Percentiles rank a stretch among this genome's conserved stretches.
Evolutionary conservation across 176 grass and related monocot species (phyloP).

Genomic region (Eleusine indica): DNA sequence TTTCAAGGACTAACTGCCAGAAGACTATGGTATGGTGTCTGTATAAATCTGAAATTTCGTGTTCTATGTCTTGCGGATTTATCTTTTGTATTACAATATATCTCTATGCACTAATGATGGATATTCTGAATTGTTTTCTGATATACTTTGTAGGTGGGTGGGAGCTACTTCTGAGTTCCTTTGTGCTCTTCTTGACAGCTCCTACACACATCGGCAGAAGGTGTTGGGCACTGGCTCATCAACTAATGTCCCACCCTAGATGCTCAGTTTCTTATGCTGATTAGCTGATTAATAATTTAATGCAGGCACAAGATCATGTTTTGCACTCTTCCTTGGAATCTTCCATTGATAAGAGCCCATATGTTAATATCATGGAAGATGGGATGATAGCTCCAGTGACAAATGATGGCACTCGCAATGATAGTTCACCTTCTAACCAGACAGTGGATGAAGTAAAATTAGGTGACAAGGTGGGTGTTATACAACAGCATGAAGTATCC

Average conservation of each 20-base stretch:
- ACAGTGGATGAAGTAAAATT: slow-evolving; percentile 40
- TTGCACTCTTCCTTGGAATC: slow-evolving; percentile 77
- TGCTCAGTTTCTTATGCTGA: background rate
- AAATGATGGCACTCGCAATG: slow-evolving; percentile 36
- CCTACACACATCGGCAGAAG: slow-evolving; percentile 73
- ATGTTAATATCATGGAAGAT: slow-evolving; percentile 81
- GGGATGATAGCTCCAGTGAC: slow-evolving; percentile 70
- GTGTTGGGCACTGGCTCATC: slow-evolving; percentile 46
- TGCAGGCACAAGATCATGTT: slow-evolving; percentile 52
- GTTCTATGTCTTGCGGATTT: slow-evolving; percentile 5
- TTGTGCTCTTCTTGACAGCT: slow-evolving; percentile 67
- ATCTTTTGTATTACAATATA: background rate
- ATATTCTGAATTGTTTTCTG: slow-evolving; percentile 19
- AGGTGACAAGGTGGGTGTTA: background rate
- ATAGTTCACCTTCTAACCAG: slow-evolving; percentile 16
- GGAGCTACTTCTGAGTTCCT: slow-evolving; percentile 76
- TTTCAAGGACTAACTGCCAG: slow-evolving; percentile 87
- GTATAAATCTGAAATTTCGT: slow-evolving; percentile 25
- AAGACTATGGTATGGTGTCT: slow-evolving; percentile 65
- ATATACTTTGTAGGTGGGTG: slow-evolving; percentile 80
- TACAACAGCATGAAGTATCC: slow-evolving; percentile 12
- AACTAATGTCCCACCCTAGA: slow-evolving; percentile 18
- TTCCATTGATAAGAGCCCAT: slow-evolving; percentile 81
- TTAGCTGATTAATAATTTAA: slow-evolving; percentile 36
- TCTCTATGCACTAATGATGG: background rate